phyloP scores from a whole-genome alignment of 208 protist species.

The Crithidia brevicula region DNA sequence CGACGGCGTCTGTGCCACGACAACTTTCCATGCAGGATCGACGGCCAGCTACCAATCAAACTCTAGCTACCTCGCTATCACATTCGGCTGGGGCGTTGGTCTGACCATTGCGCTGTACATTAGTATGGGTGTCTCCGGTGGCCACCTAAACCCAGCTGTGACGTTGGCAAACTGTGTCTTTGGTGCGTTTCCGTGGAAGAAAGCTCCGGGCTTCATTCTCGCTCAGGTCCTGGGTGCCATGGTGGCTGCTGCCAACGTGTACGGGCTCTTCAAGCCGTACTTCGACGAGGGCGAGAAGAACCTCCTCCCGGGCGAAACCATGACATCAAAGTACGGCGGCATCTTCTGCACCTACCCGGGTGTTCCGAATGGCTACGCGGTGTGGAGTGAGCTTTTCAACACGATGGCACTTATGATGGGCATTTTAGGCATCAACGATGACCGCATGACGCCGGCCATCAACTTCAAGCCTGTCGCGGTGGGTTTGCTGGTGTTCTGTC shows the following conservation, averaged over 20 bases:
- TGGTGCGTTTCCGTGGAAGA: slow-evolving; percentile 46
- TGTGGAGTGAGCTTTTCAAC: slow-evolving; percentile 50
- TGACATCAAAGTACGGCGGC: slow-evolving; percentile 32
- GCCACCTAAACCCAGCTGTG: slow-evolving; percentile 60
- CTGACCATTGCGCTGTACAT: slow-evolving; percentile 47
- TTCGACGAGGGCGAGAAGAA: slow-evolving; percentile 26
- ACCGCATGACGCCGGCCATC: slow-evolving; percentile 41
- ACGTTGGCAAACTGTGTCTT: slow-evolving; percentile 51
- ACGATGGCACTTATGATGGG: slow-evolving; percentile 50
- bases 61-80: slow-evolving; percentile 33
- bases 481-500: slow-evolving; percentile 41
- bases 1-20: slow-evolving; percentile 39
- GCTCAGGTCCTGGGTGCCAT: slow-evolving; percentile 52
- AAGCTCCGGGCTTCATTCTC: slow-evolving; percentile 48
- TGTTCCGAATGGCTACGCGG: slow-evolving; percentile 29
- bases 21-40: slow-evolving; percentile 16
- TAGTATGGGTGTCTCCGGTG: slow-evolving; percentile 51
- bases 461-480: slow-evolving; percentile 54
- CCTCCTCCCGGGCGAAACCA: slow-evolving; percentile 25
- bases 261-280: slow-evolving; percentile 39
- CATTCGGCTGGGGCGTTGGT: slow-evolving; percentile 51
- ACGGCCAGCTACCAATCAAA: slow-evolving; percentile 16
- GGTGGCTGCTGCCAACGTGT: slow-evolving; percentile 41
- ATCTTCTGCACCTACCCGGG: slow-evolving; percentile 60
- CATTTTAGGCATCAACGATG: slow-evolving; percentile 49